Percentiles rank a stretch among this genome's conserved stretches.
phyloP scores from a whole-genome alignment of 2,329 filamentous ascomycete genomes.

The Aaosphaeria arxii region DNA sequence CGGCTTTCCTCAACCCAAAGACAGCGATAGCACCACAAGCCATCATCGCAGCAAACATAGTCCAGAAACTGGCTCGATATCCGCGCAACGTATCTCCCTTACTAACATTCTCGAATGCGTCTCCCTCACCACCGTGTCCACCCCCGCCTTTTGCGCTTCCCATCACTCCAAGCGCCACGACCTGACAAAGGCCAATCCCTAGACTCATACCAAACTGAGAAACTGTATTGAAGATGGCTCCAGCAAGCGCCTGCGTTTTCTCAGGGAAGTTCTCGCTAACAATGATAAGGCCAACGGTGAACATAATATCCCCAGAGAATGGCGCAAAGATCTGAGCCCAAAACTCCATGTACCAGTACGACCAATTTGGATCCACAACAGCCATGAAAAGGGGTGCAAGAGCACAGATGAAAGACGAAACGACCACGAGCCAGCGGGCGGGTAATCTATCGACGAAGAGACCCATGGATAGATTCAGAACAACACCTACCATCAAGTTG shows the following conservation, averaged over 20 bases:
- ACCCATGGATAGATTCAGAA: constrained; percentile 46
- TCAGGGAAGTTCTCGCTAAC: constrained; percentile 55
- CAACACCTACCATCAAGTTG: constrained; percentile 33
- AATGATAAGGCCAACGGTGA: constrained; percentile 55
- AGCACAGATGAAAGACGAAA: constrained; percentile 42
- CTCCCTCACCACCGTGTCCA: neutral
- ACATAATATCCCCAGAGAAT: constrained; percentile 48
- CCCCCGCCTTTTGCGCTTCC: constrained; percentile 10
- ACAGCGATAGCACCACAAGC: constrained; percentile 16
- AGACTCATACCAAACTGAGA: constrained; percentile 53
- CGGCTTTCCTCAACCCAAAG: constrained; percentile 18
- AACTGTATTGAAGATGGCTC: constrained; percentile 60
- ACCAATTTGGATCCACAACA: constrained; percentile 45
- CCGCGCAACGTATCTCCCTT: neutral
- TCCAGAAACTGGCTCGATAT: constrained; percentile 4
- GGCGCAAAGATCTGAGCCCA: constrained; percentile 48
- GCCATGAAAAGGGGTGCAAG: constrained; percentile 55
- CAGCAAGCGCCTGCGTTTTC: constrained; percentile 57
- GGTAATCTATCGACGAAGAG: constrained; percentile 44
- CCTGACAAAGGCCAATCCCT: constrained; percentile 20
- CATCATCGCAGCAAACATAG: constrained; percentile 5
- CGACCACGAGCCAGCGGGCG: constrained; percentile 42
- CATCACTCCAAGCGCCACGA: constrained; percentile 17
- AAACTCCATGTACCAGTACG: constrained; percentile 51
- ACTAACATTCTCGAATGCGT: neutral